Base-by-base conservation (phyloP, 2,329 filamentous ascomycete genomes). In the Phialophora tarda region DNA sequence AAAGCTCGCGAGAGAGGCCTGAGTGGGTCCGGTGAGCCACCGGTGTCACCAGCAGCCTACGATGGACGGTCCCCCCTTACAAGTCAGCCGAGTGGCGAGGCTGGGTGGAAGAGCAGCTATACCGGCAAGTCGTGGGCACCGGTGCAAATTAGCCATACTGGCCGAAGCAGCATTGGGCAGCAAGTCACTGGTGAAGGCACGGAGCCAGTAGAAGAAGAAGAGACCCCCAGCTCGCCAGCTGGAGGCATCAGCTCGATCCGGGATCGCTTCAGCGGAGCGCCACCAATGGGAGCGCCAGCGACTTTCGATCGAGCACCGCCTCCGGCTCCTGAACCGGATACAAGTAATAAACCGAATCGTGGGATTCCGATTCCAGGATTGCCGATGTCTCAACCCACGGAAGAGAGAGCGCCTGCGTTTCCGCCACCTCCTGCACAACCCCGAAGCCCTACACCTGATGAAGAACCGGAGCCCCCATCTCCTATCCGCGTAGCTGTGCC, bases 21-120 rank as follows among this genome's bases (percentile, higher is more conserved):
- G 26, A 82, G 78, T 59, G 89, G 86, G 54, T 82, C 81, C 48
- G 81, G 77, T 59, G 81, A 84, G 58, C 79, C 82, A 30, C 80
- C 82, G 30, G 78, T 83, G 59, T 77, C 82, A 23, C 75, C 85
- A 51, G 75, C 78, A 55, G 66, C 80, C 60, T 76, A 82, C 26
- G 70, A 79, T 6, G 73, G 73, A 26, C 70, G 78, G 2, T 74
- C 85, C n/a, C 85, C 88, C 0, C 80, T 92, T 34, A 77, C 82
- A 59, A 83, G 84, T 59, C 92, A 97, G 77, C 83, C 85, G 75
- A 96, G 91, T 74, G 92, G 91, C 68, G 84, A 83, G 38, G 81
- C 80, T 64, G 89, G 92, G 67, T 97, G 93, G 93, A 93, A 94
- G 84, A 97, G 93, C 78, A 91, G 92, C 21, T 97, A 97, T 77